These are phyloP conservation scores for Withania somnifera DNA, from an alignment of 305 asterid species.

Conservation along the genomic window DNA sequence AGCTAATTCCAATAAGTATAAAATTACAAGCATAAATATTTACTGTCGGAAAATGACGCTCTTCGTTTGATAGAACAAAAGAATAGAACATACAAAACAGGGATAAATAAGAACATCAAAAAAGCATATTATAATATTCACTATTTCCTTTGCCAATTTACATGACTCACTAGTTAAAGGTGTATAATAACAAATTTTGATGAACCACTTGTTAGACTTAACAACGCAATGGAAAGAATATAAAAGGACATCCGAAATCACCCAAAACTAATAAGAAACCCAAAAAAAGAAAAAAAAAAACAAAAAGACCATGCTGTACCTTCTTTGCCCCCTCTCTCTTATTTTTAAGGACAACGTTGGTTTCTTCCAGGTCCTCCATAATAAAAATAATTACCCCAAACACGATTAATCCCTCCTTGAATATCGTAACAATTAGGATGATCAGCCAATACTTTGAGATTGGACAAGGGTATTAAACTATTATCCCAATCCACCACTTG, in stretches of 20 bases:
- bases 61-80: not conserved
- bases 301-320: not conserved
- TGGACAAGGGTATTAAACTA: slow-evolving; percentile 58
- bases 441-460: slow-evolving; percentile 68
- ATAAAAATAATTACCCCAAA: slow-evolving; percentile 90
- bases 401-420: slow-evolving; percentile 66
- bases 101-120: not conserved
- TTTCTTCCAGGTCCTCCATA: slow-evolving; percentile 96
- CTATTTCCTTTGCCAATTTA: slow-evolving; percentile 38
- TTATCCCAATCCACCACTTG: slow-evolving; percentile 88
- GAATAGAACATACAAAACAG: not conserved
- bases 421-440: slow-evolving; percentile 73
- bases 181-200: slow-evolving; percentile 22
- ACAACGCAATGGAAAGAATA: slow-evolving; percentile 31
- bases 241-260: slow-evolving; percentile 7
- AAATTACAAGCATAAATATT: not conserved
- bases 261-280: not conserved
- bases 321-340: not conserved
- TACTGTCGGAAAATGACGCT: not conserved
- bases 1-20: not conserved
- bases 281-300: not conserved
- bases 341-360: slow-evolving; percentile 49
- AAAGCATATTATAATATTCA: slow-evolving; percentile 20
- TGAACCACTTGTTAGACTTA: slow-evolving; percentile 30
- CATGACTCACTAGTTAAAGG: slow-evolving; percentile 16